These are phyloP conservation scores for Lactarius pseudohatsudake DNA, from an alignment of 768 basidiomycete species.

Conservation along the genomic window DNA sequence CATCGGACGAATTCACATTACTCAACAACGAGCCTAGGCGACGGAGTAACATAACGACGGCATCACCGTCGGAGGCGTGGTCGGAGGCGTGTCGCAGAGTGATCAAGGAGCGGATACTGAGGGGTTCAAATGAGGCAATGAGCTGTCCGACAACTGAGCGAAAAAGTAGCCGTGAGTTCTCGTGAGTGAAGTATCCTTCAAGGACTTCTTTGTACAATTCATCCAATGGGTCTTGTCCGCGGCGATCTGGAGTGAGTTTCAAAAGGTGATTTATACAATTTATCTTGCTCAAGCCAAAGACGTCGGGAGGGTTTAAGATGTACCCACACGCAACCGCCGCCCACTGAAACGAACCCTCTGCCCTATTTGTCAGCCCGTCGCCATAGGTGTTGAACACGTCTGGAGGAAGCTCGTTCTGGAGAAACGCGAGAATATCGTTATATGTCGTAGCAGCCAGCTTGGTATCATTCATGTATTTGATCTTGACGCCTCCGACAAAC, in stretches of 20 bases:
- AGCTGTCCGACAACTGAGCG: slow-evolving; percentile 4
- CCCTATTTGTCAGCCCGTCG: background rate
- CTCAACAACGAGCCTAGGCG: slow-evolving; percentile 5
- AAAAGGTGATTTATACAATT: background rate
- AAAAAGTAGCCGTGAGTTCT: background rate
- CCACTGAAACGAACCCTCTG: slow-evolving; percentile 7
- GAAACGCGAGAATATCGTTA: background rate
- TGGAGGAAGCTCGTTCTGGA: background rate
- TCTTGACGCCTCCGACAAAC: background rate
- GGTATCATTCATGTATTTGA: background rate
- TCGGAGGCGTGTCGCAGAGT: background rate
- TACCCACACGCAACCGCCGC: background rate
- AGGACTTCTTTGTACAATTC: slow-evolving; percentile 1
- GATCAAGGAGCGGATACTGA: background rate
- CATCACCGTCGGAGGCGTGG: background rate
- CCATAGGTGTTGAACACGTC: background rate
- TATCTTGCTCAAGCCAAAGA: background rate
- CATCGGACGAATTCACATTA: background rate
- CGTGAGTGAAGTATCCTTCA: background rate
- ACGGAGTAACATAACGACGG: background rate
- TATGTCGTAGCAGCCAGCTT: background rate
- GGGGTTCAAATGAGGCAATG: background rate
- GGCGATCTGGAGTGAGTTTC: background rate
- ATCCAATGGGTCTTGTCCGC: background rate
- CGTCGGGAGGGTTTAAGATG: background rate